Percentiles rank a stretch among this genome's conserved stretches.
Evolutionary conservation across 78 protist species (phyloP).

Genomic region (Dictyostelium brefeldianum): DNA sequence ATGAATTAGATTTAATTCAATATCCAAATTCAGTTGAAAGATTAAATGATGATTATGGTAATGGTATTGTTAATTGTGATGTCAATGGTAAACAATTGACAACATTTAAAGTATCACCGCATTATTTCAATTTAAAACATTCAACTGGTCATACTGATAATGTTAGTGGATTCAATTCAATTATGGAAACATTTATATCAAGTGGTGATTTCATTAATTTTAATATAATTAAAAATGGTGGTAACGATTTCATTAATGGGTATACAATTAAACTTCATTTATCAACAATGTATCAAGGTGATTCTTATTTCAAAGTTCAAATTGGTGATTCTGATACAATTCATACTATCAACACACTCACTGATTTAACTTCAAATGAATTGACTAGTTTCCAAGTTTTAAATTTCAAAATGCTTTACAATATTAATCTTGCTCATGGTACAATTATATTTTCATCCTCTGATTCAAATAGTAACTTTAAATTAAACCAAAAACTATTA

Average conservation of each 20-base stretch:
- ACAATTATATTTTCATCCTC: neutral
- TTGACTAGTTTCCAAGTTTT: neutral
- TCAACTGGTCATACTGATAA: neutral
- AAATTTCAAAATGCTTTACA: constrained; percentile 13
- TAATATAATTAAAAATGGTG: neutral
- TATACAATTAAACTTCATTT: constrained; percentile 9
- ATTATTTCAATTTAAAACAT: neutral
- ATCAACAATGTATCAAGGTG: constrained; percentile 9
- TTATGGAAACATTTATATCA: neutral
- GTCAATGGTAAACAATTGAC: neutral
- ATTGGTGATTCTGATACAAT: neutral
- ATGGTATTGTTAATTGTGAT: neutral
- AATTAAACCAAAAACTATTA: neutral
- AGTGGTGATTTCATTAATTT: constrained; percentile 8
- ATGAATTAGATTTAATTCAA: neutral
- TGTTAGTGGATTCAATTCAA: neutral
- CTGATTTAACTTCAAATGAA: neutral
- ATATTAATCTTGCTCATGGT: neutral
- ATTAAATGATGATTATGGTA: neutral
- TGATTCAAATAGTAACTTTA: neutral
- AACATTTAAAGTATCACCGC: constrained; percentile 5
- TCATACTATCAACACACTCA: neutral
- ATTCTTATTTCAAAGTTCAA: constrained; percentile 6
- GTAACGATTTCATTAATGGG: neutral
- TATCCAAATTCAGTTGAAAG: constrained; percentile 4